Conservation (phyloP, 2,329 filamentous ascomycete species). For the Westerdykella sp. region DNA sequence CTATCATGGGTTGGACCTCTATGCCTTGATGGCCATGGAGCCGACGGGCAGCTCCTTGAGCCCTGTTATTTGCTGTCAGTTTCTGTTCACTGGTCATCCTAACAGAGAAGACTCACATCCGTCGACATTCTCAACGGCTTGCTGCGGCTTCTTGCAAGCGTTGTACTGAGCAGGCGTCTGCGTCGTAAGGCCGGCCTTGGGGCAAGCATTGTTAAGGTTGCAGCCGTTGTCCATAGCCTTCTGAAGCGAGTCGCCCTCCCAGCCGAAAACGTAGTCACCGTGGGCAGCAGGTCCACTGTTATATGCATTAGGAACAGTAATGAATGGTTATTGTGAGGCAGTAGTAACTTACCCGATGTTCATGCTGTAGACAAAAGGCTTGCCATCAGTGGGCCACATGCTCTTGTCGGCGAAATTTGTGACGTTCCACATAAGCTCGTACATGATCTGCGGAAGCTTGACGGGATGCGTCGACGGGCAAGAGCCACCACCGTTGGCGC, state of each 20-base stretch:
- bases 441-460: constrained; percentile 34
- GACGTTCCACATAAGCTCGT: constrained; percentile 34
- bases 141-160: constrained; percentile 30
- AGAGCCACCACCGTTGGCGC: constrained; percentile 43
- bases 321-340: not conserved
- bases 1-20: constrained; percentile 1
- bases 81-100: not conserved
- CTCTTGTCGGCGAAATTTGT: constrained; percentile 25
- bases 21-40: constrained; percentile 22
- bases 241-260: constrained; percentile 42
- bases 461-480: constrained; percentile 39
- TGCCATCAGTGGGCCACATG: constrained; percentile 29
- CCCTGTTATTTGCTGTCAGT: constrained; percentile 18
- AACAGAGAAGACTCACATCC: constrained; percentile 21
- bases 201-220: constrained; percentile 30
- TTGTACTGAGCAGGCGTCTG: constrained; percentile 23
- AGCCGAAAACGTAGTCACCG: constrained; percentile 40
- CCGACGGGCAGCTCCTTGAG: constrained; percentile 24
- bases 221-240: constrained; percentile 39
- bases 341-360: constrained; percentile 22
- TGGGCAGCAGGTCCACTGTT: constrained; percentile 26
- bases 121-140: constrained; percentile 27
- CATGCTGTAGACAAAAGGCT: constrained; percentile 31
- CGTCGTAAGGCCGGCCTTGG: constrained; percentile 26
- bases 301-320: constrained; percentile 1